phyloP scores from a whole-genome alignment of 2,329 filamentous ascomycete genomes.

The Pseudocercospora fijiensis region DNA sequence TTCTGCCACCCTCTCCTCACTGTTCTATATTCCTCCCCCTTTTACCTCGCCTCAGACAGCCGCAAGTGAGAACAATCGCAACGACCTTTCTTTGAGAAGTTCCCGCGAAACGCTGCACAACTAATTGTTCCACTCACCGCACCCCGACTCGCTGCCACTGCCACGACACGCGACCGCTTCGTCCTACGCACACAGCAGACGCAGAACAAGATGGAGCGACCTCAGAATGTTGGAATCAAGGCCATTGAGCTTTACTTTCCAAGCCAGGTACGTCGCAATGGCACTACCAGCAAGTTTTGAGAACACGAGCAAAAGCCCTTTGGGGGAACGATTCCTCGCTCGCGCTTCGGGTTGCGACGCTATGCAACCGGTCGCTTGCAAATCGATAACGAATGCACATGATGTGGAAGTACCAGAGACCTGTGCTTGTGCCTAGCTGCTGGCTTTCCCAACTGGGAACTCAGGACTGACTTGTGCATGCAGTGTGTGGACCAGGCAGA shows the following conservation, averaged over 20 bases:
- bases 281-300: not conserved
- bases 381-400: not conserved
- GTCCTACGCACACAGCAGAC: slow-evolving; percentile 6
- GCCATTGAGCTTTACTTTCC: slow-evolving; percentile 57
- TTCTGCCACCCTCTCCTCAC: not conserved
- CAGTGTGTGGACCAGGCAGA: slow-evolving; percentile 56
- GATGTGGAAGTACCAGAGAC: not conserved
- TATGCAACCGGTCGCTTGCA: not conserved
- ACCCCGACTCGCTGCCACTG: slow-evolving; percentile 7
- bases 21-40: not conserved
- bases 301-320: not conserved
- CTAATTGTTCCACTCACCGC: slow-evolving; percentile 9
- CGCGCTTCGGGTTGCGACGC: not conserved
- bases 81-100: slow-evolving; percentile 13
- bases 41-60: not conserved
- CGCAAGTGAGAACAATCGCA: slow-evolving; percentile 12
- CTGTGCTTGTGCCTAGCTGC: not conserved
- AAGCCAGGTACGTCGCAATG: slow-evolving; percentile 46
- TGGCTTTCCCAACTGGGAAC: not conserved
- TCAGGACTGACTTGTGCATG: slow-evolving; percentile 21
- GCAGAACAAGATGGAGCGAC: slow-evolving; percentile 26
- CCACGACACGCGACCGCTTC: slow-evolving; percentile 14
- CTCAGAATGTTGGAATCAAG: slow-evolving; percentile 55
- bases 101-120: not conserved
- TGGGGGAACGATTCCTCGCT: not conserved